These are phyloP conservation scores for Naumovozyma baii DNA, from an alignment of 805 yeast species.

Conservation along the genomic window DNA sequence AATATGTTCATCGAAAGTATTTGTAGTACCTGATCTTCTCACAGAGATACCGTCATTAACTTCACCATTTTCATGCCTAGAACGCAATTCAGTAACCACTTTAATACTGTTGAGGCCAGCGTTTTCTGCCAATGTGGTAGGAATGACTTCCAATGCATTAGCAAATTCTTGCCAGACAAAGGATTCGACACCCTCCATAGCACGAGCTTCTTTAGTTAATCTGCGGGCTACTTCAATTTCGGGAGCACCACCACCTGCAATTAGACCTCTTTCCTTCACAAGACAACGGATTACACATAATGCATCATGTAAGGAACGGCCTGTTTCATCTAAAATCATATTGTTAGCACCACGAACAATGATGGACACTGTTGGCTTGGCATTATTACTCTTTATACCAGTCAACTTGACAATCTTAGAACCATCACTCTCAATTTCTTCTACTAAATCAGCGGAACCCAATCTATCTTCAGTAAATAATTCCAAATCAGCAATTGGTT, in stretches of 20 bases:
- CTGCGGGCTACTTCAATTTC: slow-evolving; percentile 81
- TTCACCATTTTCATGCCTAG: slow-evolving; percentile 85
- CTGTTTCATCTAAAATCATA: slow-evolving; percentile 88
- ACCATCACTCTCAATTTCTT: slow-evolving; percentile 83
- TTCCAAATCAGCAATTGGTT: slow-evolving; percentile 93
- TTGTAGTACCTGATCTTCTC: slow-evolving; percentile 85
- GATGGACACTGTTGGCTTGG: slow-evolving; percentile 64
- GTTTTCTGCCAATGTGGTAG: slow-evolving; percentile 89
- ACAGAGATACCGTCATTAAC: slow-evolving; percentile 91
- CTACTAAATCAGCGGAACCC: slow-evolving; percentile 85
- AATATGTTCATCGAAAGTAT: slow-evolving; percentile 87
- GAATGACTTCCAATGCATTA: slow-evolving; percentile 82
- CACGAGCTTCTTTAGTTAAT: slow-evolving; percentile 59
- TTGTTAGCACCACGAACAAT: slow-evolving; percentile 92
- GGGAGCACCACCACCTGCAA: slow-evolving; percentile 99
- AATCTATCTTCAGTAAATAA: slow-evolving; percentile 86
- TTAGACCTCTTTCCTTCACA: slow-evolving; percentile 77
- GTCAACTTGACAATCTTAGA: slow-evolving; percentile 83
- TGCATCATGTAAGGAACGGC: slow-evolving; percentile 95
- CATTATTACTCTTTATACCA: slow-evolving; percentile 46
- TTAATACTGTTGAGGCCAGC: slow-evolving; percentile 89
- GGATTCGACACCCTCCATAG: slow-evolving; percentile 77
- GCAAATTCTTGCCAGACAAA: slow-evolving; percentile 89
- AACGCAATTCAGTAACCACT: slow-evolving; percentile 85
- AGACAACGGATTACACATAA: slow-evolving; percentile 87